Evolutionary conservation across 768 basidiomycete species (phyloP).

Genomic region (Pisolithus tinctorius): DNA sequence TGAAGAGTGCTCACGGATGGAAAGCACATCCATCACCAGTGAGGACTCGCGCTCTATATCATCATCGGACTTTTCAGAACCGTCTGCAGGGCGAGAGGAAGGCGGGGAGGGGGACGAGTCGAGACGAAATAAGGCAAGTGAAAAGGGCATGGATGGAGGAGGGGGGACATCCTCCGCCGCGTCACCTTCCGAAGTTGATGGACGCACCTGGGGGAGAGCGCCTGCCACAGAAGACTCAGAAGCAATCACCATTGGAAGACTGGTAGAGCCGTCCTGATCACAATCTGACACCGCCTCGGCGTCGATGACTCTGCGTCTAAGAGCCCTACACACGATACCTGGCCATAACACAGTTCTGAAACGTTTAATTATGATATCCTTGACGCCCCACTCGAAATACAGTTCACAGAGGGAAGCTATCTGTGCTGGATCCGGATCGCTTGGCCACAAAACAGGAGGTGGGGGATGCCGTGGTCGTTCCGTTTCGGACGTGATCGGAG

Average conservation of each 20-base stretch:
- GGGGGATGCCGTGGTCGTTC: slow-evolving; percentile 22
- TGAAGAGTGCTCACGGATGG: slow-evolving; percentile 56
- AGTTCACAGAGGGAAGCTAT: slow-evolving; percentile 79
- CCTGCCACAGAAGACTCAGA: too few relatives aligned
- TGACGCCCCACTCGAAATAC: slow-evolving; percentile 90
- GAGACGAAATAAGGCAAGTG: background rate
- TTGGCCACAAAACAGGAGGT: slow-evolving; percentile 36
- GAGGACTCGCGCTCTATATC: slow-evolving; percentile 20
- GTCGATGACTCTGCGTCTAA: slow-evolving; percentile 59
- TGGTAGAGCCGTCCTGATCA: background rate
- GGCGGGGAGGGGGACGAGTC: background rate
- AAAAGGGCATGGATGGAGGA: slow-evolving; percentile 12
- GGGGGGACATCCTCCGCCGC: slow-evolving; percentile 8
- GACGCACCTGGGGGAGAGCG: background rate
- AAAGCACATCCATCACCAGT: slow-evolving; percentile 62
- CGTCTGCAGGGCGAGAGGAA: background rate
- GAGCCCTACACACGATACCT: slow-evolving; percentile 58
- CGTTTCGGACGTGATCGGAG: slow-evolving; percentile 69
- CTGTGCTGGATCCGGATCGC: slow-evolving; percentile 61
- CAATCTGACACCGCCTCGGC: slow-evolving; percentile 24
- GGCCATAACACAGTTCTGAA: slow-evolving; percentile 83
- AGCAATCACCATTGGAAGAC: background rate
- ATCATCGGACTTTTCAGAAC: slow-evolving; percentile 27
- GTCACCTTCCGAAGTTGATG: slow-evolving; percentile 14
- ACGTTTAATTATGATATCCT: slow-evolving; percentile 73